Percentiles rank a stretch among this genome's conserved stretches.
Evolutionary conservation across 1,284 basidiomycete species (phyloP).

Genomic region (Pascua guehoae): DNA sequence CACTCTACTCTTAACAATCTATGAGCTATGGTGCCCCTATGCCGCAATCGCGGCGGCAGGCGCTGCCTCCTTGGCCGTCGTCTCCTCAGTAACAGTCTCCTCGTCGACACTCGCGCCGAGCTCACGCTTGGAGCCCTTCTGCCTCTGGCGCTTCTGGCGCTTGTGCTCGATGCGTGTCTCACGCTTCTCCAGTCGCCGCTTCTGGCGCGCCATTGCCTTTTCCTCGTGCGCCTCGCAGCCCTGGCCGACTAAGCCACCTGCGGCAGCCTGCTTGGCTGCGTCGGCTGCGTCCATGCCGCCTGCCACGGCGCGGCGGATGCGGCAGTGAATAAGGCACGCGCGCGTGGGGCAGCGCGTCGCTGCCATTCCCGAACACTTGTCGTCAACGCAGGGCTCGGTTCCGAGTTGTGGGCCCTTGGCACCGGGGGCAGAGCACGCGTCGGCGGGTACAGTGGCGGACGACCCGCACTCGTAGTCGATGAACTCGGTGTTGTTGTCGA

Average conservation of each 20-base stretch:
- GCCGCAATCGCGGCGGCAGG: background rate
- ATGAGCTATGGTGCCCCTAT: background rate
- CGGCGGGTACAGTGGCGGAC: background rate
- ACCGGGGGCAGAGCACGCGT: background rate
- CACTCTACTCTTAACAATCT: background rate
- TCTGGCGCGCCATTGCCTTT: conserved; percentile 41
- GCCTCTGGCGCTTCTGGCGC: background rate
- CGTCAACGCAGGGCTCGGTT: conserved; percentile 6
- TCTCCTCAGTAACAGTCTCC: background rate
- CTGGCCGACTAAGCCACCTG: conserved; percentile 37
- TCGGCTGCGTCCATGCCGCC: conserved; percentile 32
- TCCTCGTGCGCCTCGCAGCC: conserved; percentile 51
- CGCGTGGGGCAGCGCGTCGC: conserved; percentile 40
- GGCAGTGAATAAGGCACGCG: conserved; percentile 47
- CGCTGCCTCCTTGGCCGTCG: conserved; percentile 1
- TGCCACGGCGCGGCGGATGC: conserved; percentile 34
- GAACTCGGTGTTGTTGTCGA: conserved; percentile 18
- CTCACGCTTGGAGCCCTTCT: too few species aligned
- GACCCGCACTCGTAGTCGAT: conserved; percentile 1
- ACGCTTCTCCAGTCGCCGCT: conserved; percentile 35
- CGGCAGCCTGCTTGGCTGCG: conserved; percentile 24
- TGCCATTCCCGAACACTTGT: conserved; percentile 17
- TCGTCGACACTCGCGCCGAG: too few species aligned
- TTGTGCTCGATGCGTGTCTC: conserved; percentile 10
- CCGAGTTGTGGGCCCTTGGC: background rate